Conservation (phyloP, 2,329 filamentous ascomycete species). For the Simplicillium aogashimaense region DNA sequence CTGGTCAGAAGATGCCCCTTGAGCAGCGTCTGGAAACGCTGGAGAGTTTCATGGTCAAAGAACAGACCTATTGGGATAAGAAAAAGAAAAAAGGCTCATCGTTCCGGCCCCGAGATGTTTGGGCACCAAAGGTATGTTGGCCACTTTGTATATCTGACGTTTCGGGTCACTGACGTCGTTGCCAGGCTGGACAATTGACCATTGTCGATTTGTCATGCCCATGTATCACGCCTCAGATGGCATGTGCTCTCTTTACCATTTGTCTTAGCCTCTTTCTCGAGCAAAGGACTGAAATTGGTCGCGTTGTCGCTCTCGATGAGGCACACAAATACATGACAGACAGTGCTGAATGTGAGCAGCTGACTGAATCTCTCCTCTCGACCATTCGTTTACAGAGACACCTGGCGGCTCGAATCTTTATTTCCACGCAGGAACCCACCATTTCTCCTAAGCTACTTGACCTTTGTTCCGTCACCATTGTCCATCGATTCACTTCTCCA, state of each 20-base stretch:
- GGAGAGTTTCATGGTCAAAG: constrained; percentile 48
- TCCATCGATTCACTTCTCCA: constrained; percentile 59
- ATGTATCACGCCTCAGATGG: constrained; percentile 52
- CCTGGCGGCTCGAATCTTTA: constrained; percentile 50
- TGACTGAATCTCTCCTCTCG: constrained; percentile 51
- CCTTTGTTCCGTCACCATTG: constrained; percentile 55
- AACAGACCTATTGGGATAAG: not conserved
- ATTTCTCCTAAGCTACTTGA: constrained; percentile 56
- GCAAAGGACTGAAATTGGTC: constrained; percentile 32
- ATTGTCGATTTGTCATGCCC: constrained; percentile 64
- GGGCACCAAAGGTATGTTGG: constrained; percentile 3
- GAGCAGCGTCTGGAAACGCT: constrained; percentile 50
- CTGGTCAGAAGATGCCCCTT: constrained; percentile 43
- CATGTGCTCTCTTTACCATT: constrained; percentile 62
- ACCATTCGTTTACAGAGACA: constrained; percentile 61
- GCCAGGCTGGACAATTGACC: constrained; percentile 40
- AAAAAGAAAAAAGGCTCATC: not conserved
- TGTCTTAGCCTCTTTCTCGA: constrained; percentile 55
- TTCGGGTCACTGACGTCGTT: not conserved
- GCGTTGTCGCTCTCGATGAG: constrained; percentile 60
- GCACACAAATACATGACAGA: constrained; percentile 64
- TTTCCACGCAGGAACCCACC: constrained; percentile 66
- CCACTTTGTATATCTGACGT: not conserved
- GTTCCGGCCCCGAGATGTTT: not conserved
- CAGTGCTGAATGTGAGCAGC: constrained; percentile 36